Base-by-base conservation (phyloP, 768 basidiomycete species). In the Xerocomellus intermedius region DNA sequence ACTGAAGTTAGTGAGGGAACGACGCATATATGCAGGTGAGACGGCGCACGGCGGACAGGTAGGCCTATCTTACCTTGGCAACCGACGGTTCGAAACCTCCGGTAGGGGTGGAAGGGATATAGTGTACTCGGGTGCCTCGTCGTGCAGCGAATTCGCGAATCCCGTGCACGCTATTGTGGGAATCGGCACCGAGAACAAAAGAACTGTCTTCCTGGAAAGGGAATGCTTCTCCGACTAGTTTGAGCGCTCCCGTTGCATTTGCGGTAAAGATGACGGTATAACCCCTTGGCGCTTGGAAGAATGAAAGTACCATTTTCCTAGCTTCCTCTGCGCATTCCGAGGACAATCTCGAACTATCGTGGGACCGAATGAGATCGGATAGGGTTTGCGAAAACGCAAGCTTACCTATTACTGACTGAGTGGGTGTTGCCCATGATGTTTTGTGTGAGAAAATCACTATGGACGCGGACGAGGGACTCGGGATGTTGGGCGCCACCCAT, bases 401-500 rank as follows among this genome's bases (percentile, higher is more conserved):
- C 69, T 65, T 64, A 87, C 91, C 87, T 87, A 58, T 87, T 84
- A 68, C 84, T 91, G 64, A 89, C 80, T 0, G 90, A 92, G 69
- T 93, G 91, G 1, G 91, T 91, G 67, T 93, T 92, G 2, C 90
- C 91, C 55, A 93, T 79, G 42, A 92, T 77, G 64, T 71, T 82
- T 48, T 73, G 74, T 38, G 77, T 82, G 32, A 93, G 79, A 64
- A 91, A 90, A 47, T 82, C 80, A 38, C 83, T 77, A 60, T 91
- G 88, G 10, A 83, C 81, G 37, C 78, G 79, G 54, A 92, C 80
- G 33, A 93, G 81, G 61, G 84, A 86, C 61, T 89, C 86, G 12
- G 91, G 91, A 59, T 89, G 90, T 33, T 92, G 74, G 0, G 87
- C 81, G 22, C 87, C 89, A 30, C 91, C 91, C 88, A 92, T 92